Percentiles rank a stretch among this genome's conserved stretches.
Conservation (phyloP, 352 stramenopile genomes). For the Pythium monospermum region DNA sequence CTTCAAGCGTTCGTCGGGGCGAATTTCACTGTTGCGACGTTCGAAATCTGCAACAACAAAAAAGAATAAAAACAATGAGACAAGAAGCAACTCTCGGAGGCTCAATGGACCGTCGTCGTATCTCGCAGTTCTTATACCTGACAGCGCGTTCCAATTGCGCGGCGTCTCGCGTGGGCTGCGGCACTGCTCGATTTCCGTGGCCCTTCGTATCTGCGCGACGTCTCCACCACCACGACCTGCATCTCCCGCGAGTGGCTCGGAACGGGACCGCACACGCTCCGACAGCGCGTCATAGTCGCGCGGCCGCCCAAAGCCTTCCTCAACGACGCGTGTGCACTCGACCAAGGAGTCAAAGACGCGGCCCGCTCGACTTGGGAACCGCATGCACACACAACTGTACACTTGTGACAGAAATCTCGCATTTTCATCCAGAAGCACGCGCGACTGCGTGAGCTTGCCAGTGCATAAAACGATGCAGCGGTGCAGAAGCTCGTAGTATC, state of each 20-base stretch:
- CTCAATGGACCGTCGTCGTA: too few relatives aligned
- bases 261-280: conserved; percentile 11
- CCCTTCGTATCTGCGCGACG: conserved; percentile 10
- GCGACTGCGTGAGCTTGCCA: conserved; percentile 56
- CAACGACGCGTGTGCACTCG: conserved; percentile 51
- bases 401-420: conserved; percentile 69
- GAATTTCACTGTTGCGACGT: conserved; percentile 31
- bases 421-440: conserved; percentile 67
- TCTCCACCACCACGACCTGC: not conserved
- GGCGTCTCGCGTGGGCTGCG: conserved; percentile 46
- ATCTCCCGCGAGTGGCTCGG: conserved; percentile 15
- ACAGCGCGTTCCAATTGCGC: conserved; percentile 62
- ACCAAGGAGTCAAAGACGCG: conserved; percentile 46
- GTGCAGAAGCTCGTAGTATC: conserved; percentile 55
- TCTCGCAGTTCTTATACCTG: too few relatives aligned
- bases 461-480: conserved; percentile 56
- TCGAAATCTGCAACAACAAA: conserved; percentile 8
- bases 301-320: conserved; percentile 13
- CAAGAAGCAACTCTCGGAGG: too few relatives aligned
- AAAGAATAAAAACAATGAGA: too few relatives aligned
- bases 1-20: conserved; percentile 14
- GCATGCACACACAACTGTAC: conserved; percentile 62
- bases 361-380: conserved; percentile 44
- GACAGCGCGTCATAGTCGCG: not conserved
- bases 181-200: conserved; percentile 20